These are phyloP conservation scores for Phoma sp. DNA, from an alignment of 2,329 filamentous ascomycete species.

Conservation along the genomic window DNA sequence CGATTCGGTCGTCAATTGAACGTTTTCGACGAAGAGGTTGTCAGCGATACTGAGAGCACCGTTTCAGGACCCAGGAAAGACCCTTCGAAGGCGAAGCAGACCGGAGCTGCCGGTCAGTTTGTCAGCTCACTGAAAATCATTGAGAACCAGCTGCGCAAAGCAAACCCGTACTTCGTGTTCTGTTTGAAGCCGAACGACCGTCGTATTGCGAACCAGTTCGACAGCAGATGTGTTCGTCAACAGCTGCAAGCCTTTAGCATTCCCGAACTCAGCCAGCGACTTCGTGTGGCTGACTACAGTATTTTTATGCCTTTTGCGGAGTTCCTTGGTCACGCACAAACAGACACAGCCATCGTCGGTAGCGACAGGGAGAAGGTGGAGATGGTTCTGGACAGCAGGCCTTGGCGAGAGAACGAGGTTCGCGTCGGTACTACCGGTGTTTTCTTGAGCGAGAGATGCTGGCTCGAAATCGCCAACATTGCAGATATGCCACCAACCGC, in stretches of 20 bases:
- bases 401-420: constrained; percentile 92
- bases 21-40: constrained; percentile 55
- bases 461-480: constrained; percentile 85
- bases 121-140: constrained; percentile 88
- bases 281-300: constrained; percentile 93
- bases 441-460: constrained; percentile 94
- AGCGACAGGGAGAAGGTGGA: constrained; percentile 92
- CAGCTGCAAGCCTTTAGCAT: constrained; percentile 96
- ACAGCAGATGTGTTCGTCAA: constrained; percentile 95
- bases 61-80: constrained; percentile 50
- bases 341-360: constrained; percentile 83
- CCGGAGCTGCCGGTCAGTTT: constrained; percentile 93
- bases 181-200: constrained; percentile 97
- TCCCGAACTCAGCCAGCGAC: constrained; percentile 91
- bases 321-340: constrained; percentile 86
- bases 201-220: constrained; percentile 96
- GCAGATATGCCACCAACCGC: constrained; percentile 61
- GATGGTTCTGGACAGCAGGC: constrained; percentile 86
- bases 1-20: constrained; percentile 52
- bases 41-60: constrained; percentile 50
- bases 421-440: constrained; percentile 89
- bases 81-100: constrained; percentile 65
- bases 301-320: constrained; percentile 95
- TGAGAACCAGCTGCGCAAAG: constrained; percentile 82
- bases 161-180: constrained; percentile 95